phyloP scores from a whole-genome alignment of 768 basidiomycete species.

The Cystofilobasidium ferigula region DNA sequence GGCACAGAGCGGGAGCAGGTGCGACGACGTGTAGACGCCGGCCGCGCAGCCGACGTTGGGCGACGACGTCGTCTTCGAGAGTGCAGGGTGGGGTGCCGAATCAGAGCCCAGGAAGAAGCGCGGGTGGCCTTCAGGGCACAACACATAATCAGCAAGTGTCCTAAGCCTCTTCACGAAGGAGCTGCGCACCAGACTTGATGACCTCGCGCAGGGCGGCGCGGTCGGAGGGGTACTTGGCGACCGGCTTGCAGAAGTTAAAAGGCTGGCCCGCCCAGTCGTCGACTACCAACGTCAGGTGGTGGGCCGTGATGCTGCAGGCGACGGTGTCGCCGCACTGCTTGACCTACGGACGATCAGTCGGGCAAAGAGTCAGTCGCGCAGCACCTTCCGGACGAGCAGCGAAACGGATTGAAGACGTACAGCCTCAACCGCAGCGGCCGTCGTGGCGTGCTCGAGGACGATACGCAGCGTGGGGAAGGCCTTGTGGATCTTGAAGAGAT shows the following conservation, averaged over 20 bases:
- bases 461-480: slow-evolving; percentile 83
- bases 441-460: slow-evolving; percentile 94
- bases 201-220: slow-evolving; percentile 67
- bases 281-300: slow-evolving; percentile 85
- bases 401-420: slow-evolving; percentile 50
- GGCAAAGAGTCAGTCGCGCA: neutral
- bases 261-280: slow-evolving; percentile 95
- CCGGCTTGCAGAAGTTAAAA: slow-evolving; percentile 94
- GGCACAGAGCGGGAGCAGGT: slow-evolving; percentile 79
- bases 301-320: slow-evolving; percentile 92
- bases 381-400: neutral
- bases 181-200: slow-evolving; percentile 53
- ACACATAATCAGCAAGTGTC: neutral
- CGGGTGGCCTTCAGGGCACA: slow-evolving; percentile 54
- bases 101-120: slow-evolving; percentile 97
- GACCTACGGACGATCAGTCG: slow-evolving; percentile 29
- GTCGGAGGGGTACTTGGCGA: slow-evolving; percentile 92
- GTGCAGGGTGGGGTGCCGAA: slow-evolving; percentile 76
- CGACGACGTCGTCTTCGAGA: slow-evolving; percentile 53
- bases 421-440: slow-evolving; percentile 74
- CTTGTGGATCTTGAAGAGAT: slow-evolving; percentile 66
- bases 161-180: neutral
- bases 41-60: slow-evolving; percentile 74
- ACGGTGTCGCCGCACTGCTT: slow-evolving; percentile 57
- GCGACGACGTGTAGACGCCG: slow-evolving; percentile 88